Conservation (phyloP, 1,284 basidiomycete species). For the Hymenochaete sp. region DNA sequence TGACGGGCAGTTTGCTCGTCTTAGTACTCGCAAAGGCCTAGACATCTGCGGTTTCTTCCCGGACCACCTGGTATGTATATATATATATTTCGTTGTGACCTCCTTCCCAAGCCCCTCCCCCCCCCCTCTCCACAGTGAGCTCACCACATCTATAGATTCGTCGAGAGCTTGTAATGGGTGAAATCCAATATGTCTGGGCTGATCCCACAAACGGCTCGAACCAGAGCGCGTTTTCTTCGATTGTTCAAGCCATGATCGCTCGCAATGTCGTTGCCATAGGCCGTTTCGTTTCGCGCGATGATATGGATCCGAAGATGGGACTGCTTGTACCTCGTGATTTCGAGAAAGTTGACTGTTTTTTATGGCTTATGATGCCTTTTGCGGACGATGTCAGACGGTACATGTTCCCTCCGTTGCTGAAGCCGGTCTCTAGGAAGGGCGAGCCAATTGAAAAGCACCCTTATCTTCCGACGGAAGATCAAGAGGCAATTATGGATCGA, state of each 20-base stretch:
- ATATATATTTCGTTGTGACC: not conserved
- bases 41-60: constrained; percentile 84
- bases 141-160: constrained; percentile 49
- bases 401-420: constrained; percentile 76
- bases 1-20: constrained; percentile 65
- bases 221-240: constrained; percentile 79
- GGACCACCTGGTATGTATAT: constrained; percentile 49
- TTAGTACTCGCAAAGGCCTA: constrained; percentile 73
- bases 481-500: constrained; percentile 74
- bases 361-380: constrained; percentile 88
- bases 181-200: constrained; percentile 84
- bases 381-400: constrained; percentile 88
- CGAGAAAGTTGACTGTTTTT: constrained; percentile 65
- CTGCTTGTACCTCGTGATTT: constrained; percentile 56
- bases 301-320: constrained; percentile 79
- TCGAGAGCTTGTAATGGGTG: constrained; percentile 75
- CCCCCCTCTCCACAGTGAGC: constrained; percentile 4
- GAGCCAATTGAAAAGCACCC: constrained; percentile 68
- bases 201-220: constrained; percentile 59
- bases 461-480: constrained; percentile 74
- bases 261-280: constrained; percentile 67
- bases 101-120: no score
- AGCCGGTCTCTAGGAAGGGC: constrained; percentile 70
- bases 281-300: constrained; percentile 69
- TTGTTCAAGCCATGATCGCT: constrained; percentile 74